Percentiles rank a stretch among this genome's conserved stretches.
Evolutionary conservation across 768 basidiomycete genomes (phyloP).

Genomic region (Rhizopogon vinicolor): DNA sequence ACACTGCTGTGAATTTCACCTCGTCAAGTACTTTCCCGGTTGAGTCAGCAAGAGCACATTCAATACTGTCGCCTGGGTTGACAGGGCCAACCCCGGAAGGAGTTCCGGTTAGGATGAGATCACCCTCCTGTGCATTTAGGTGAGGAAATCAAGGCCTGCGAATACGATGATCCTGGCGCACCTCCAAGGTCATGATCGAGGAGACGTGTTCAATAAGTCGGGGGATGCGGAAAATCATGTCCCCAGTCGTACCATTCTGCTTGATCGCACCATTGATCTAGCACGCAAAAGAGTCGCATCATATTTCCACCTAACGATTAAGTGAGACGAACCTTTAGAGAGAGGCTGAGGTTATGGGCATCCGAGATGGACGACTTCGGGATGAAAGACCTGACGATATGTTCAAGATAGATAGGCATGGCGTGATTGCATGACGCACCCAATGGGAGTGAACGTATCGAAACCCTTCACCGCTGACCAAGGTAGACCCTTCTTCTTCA

Average conservation of each 20-base stretch:
- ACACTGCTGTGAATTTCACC: slow-evolving; percentile 61
- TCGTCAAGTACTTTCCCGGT: slow-evolving; percentile 51
- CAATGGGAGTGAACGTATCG: slow-evolving; percentile 92
- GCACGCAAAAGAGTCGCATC: neutral
- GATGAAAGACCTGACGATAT: slow-evolving; percentile 61
- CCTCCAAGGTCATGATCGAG: slow-evolving; percentile 97
- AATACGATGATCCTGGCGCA: slow-evolving; percentile 22
- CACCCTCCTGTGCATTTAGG: slow-evolving; percentile 62
- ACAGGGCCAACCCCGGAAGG: slow-evolving; percentile 88
- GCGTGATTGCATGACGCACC: slow-evolving; percentile 39
- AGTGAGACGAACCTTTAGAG: slow-evolving; percentile 54
- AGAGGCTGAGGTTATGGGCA: slow-evolving; percentile 71
- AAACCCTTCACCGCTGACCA: slow-evolving; percentile 98
- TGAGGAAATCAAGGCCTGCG: neutral
- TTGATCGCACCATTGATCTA: slow-evolving; percentile 82
- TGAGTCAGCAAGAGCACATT: slow-evolving; percentile 61
- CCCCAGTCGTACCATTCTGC: slow-evolving; percentile 79
- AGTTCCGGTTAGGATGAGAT: slow-evolving; percentile 88
- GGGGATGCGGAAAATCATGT: slow-evolving; percentile 94
- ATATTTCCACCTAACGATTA: neutral
- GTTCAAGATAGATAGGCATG: slow-evolving; percentile 2
- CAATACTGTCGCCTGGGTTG: slow-evolving; percentile 69
- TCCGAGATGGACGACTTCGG: slow-evolving; percentile 66
- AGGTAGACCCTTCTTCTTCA: slow-evolving; percentile 91
- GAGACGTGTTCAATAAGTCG: slow-evolving; percentile 86